Conservation (phyloP, 331 rosid genomes). For the Rhamnella rubrinervis region DNA sequence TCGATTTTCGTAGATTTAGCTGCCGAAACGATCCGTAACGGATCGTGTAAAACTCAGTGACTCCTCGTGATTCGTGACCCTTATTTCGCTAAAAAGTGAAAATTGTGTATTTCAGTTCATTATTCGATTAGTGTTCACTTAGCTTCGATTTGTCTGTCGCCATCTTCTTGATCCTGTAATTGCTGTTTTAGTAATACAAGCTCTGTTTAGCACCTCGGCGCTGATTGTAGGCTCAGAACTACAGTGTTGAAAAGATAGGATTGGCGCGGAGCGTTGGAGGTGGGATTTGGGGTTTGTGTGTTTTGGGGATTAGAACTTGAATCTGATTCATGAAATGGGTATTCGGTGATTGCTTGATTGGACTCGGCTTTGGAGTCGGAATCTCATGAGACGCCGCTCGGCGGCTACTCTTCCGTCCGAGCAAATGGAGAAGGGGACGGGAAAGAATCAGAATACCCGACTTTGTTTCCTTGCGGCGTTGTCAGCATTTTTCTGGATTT, state of each 20-base stretch:
- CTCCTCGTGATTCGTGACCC: conserved; percentile 12
- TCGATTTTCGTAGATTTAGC: background rate
- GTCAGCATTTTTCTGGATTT: conserved; percentile 69
- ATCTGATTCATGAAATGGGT: conserved; percentile 21
- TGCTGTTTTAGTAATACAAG: background rate
- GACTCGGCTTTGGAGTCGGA: conserved; percentile 22
- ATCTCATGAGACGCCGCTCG: conserved; percentile 76
- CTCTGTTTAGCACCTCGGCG: conserved; percentile 9
- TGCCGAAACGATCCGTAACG: background rate
- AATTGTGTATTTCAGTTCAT: conserved; percentile 2
- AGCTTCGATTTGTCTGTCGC: background rate
- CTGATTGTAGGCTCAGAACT: background rate
- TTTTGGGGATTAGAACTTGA: background rate
- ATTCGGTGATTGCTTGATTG: conserved; percentile 24
- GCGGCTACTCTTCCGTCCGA: conserved; percentile 46
- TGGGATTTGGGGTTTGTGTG: background rate
- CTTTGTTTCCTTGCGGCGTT: conserved; percentile 54
- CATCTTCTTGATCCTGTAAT: background rate
- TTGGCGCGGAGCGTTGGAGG: background rate
- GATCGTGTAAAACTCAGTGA: conserved; percentile 18
- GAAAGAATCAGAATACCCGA: conserved; percentile 60
- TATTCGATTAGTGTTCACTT: conserved; percentile 9
- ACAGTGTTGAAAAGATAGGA: background rate
- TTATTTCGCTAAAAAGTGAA: background rate
- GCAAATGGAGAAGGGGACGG: conserved; percentile 70